A percentile compares a stretch with the other conserved stretches of the same genome.
These are phyloP conservation scores for Saitozyma sp. DNA, from an alignment of 768 basidiomycete genomes.

Conservation along the genomic window DNA sequence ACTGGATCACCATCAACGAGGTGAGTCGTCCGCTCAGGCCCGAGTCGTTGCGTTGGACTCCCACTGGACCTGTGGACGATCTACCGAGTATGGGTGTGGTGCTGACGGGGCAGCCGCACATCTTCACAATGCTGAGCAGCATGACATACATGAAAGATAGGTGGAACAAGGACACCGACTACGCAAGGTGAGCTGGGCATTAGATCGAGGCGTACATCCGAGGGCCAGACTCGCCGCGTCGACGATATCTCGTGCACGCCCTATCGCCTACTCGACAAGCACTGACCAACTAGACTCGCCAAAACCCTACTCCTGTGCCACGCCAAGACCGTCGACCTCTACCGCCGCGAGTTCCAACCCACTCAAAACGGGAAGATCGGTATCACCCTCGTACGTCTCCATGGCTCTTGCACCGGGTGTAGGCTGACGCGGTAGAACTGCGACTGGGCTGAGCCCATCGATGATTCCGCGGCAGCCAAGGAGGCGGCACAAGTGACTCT, in stretches of 20 bases:
- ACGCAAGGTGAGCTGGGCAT: conserved; percentile 6
- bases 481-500: conserved; percentile 14
- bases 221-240: neutral
- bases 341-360: conserved; percentile 25
- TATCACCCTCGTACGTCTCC: conserved; percentile 25
- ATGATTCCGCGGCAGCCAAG: conserved; percentile 29
- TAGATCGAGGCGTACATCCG: neutral
- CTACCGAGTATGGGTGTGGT: neutral
- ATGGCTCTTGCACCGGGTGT: conserved; percentile 1
- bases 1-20: conserved; percentile 50
- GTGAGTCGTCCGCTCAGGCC: neutral
- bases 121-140: conserved; percentile 27
- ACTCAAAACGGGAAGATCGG: conserved; percentile 33
- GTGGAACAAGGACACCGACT: conserved; percentile 6
- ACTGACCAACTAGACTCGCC: conserved; percentile 3
- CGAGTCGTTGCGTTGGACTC: too few species aligned
- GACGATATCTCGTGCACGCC: too few species aligned
- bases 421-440: conserved; percentile 14
- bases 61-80: neutral
- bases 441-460: conserved; percentile 22
- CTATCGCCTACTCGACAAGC: too few species aligned
- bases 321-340: conserved; percentile 34
- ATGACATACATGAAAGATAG: conserved; percentile 5
- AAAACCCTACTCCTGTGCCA: conserved; percentile 30
- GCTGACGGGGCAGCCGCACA: conserved; percentile 21